Conservation (phyloP, 2,329 filamentous ascomycete species). For the Fusarium sambucinum region DNA sequence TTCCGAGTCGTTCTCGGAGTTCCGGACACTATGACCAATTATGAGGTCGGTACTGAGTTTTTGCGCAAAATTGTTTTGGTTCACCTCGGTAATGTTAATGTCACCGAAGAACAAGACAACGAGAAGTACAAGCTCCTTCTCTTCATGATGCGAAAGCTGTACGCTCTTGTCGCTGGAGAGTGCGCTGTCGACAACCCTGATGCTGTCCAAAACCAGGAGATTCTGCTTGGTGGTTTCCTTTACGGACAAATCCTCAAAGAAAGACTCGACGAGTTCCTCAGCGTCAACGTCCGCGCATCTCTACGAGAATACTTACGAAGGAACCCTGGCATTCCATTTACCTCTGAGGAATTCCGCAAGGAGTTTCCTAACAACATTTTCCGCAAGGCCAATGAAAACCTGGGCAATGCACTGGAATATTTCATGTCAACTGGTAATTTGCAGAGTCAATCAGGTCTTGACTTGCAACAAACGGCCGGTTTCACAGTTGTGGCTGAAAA, state of each 20-base stretch:
- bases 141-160: conserved; percentile 97
- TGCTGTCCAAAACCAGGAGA: conserved; percentile 95
- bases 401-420: conserved; percentile 90
- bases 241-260: conserved; percentile 98
- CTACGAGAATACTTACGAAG: conserved; percentile 69
- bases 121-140: conserved; percentile 96
- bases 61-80: conserved; percentile 90
- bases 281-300: conserved; percentile 62
- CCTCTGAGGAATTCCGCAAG: conserved; percentile 79
- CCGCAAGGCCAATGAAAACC: conserved; percentile 84
- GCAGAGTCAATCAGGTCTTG: conserved; percentile 88
- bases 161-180: conserved; percentile 90
- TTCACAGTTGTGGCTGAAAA: conserved; percentile 98
- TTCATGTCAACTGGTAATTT: conserved; percentile 97
- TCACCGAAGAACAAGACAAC: conserved; percentile 83
- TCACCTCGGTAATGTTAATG: conserved; percentile 87
- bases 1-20: conserved; percentile 91
- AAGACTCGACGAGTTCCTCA: conserved; percentile 87
- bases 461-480: conserved; percentile 93
- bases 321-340: conserved; percentile 76
- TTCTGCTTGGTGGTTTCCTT: conserved; percentile 90
- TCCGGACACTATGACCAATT: conserved; percentile 84
- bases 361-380: conserved; percentile 86
- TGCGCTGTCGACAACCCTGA: conserved; percentile 96
- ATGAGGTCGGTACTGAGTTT: conserved; percentile 92